phyloP scores from a whole-genome alignment of 1,139 yeast genomes.

The Arxiozyma telluris region DNA sequence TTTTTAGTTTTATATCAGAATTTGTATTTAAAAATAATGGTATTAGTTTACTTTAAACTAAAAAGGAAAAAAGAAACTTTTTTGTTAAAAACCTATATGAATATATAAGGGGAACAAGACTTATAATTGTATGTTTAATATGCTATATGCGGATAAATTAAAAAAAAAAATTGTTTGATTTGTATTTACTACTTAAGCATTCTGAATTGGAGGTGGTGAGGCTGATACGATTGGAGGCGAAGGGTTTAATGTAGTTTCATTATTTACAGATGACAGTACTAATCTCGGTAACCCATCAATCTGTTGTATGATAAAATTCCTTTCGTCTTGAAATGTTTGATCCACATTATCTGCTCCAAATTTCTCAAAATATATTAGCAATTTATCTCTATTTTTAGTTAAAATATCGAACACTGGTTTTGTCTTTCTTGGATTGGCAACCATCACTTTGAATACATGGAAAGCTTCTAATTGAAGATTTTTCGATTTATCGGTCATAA shows the following conservation, averaged over 20 bases:
- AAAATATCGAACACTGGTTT: slow-evolving; percentile 73
- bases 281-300: slow-evolving; percentile 57
- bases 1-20: not conserved
- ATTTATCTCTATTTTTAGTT: slow-evolving; percentile 70
- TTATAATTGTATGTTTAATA: no score
- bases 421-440: slow-evolving; percentile 87
- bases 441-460: slow-evolving; percentile 84
- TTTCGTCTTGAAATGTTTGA: slow-evolving; percentile 64
- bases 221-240: not conserved
- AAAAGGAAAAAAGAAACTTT: not conserved
- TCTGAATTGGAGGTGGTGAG: slow-evolving; percentile 1
- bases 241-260: slow-evolving; percentile 3
- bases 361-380: slow-evolving; percentile 57
- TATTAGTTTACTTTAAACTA: not conserved
- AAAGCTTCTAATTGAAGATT: slow-evolving; percentile 87
- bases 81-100: not conserved
- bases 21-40: not conserved
- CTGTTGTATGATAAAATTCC: slow-evolving; percentile 67
- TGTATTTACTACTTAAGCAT: not conserved
- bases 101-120: no score
- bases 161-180: not conserved
- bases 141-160: not conserved
- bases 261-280: slow-evolving; percentile 28
- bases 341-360: slow-evolving; percentile 60
- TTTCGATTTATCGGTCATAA: slow-evolving; percentile 80